Percentiles rank a stretch among this genome's conserved stretches.
Evolutionary conservation across 768 basidiomycete genomes (phyloP).

Genomic region (Thelephora aurantiotincta): DNA sequence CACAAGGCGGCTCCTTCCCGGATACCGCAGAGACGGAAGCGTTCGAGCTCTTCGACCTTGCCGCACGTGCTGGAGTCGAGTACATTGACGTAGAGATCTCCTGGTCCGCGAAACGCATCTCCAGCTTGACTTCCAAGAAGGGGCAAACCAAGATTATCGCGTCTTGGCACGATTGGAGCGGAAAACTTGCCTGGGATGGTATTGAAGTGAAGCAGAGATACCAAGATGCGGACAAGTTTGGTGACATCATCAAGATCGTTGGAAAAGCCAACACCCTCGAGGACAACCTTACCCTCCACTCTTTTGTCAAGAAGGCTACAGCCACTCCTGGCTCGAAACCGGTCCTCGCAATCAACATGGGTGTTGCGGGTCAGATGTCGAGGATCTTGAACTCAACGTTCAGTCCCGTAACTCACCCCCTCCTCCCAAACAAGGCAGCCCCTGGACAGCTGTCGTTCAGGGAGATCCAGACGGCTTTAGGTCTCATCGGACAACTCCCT

Average conservation of each 20-base stretch:
- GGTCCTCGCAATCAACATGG: slow-evolving; percentile 92
- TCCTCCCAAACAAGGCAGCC: slow-evolving; percentile 76
- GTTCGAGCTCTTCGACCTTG: slow-evolving; percentile 63
- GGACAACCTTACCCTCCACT: slow-evolving; percentile 70
- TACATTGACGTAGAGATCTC: slow-evolving; percentile 87
- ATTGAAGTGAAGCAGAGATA: slow-evolving; percentile 55
- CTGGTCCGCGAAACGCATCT: slow-evolving; percentile 49
- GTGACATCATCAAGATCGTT: slow-evolving; percentile 89
- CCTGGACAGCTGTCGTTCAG: slow-evolving; percentile 88
- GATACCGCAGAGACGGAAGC: slow-evolving; percentile 60
- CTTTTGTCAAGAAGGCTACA: slow-evolving; percentile 44
- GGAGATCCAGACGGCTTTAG: slow-evolving; percentile 71
- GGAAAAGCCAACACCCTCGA: slow-evolving; percentile 62
- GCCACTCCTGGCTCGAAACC: slow-evolving; percentile 47
- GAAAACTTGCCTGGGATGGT: slow-evolving; percentile 70
- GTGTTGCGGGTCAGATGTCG: slow-evolving; percentile 76
- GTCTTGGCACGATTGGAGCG: slow-evolving; percentile 93
- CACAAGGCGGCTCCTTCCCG: slow-evolving; percentile 89
- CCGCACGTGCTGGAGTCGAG: slow-evolving; percentile 73
- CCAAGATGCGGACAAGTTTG: slow-evolving; percentile 44
- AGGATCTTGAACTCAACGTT: slow-evolving; percentile 76
- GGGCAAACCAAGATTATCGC: slow-evolving; percentile 72
- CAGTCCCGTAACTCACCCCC: slow-evolving; percentile 82
- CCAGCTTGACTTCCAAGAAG: slow-evolving; percentile 44
- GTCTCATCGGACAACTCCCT: slow-evolving; percentile 71